These are phyloP conservation scores for Backusella tuberculispora DNA, from an alignment of 192 early-diverging fungal genomes.

Conservation along the genomic window DNA sequence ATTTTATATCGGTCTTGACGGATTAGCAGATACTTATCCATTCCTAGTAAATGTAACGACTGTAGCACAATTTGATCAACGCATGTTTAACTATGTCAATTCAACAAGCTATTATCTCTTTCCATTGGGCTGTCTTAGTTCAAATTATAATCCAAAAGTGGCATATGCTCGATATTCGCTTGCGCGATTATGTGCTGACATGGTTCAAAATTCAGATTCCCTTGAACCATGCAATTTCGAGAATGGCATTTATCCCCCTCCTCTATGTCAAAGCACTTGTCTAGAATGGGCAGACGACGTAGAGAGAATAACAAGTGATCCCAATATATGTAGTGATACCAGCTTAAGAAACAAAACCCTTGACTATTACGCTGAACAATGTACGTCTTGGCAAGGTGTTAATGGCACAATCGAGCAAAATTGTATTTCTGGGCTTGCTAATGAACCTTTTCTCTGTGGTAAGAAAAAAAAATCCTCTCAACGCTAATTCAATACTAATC, in stretches of 20 bases:
- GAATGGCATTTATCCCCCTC: conserved; percentile 25
- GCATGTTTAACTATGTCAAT: conserved; percentile 10
- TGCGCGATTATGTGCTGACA: conserved; percentile 23
- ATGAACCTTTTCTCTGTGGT: conserved; percentile 39
- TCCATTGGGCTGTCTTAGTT: conserved; percentile 27
- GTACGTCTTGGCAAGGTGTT: conserved; percentile 17
- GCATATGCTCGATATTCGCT: conserved; percentile 36
- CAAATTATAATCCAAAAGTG: conserved; percentile 23
- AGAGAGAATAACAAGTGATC: background rate
- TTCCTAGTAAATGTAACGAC: conserved; percentile 25
- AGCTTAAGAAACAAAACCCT: background rate
- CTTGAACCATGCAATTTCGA: conserved; percentile 30
- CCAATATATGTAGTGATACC: background rate
- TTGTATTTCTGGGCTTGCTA: conserved; percentile 32
- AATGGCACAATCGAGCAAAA: conserved; percentile 23
- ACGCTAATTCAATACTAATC: background rate
- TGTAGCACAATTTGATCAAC: conserved; percentile 30
- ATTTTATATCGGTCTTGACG: conserved; percentile 31
- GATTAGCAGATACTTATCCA: conserved; percentile 3
- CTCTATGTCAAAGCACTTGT: conserved; percentile 33
- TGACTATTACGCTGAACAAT: conserved; percentile 5
- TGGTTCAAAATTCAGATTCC: conserved; percentile 23
- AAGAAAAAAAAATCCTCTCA: background rate
- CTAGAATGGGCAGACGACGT: conserved; percentile 19
- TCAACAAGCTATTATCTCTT: conserved; percentile 23